These are phyloP conservation scores for Ceratocystis albifundus DNA, from an alignment of 2,329 filamentous ascomycete species.

Conservation along the genomic window DNA sequence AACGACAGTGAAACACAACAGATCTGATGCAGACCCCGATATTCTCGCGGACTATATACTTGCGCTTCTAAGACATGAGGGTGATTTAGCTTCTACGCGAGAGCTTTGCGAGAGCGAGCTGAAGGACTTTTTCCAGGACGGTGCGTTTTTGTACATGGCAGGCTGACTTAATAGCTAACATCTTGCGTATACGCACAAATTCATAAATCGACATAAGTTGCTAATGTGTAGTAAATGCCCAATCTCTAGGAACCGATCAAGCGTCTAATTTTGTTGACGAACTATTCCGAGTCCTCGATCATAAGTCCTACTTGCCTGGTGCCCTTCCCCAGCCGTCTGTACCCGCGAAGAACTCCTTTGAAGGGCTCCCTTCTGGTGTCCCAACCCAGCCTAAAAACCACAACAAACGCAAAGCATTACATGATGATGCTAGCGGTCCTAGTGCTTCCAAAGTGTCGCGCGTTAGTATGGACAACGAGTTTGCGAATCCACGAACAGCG, in stretches of 20 bases:
- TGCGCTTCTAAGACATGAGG: slow-evolving; percentile 55
- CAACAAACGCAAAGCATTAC: slow-evolving; percentile 13
- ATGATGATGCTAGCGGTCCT: background rate
- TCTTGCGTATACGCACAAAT: background rate
- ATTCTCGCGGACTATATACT: slow-evolving; percentile 79
- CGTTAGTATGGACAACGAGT: background rate
- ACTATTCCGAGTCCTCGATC: slow-evolving; percentile 48
- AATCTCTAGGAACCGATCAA: slow-evolving; percentile 4
- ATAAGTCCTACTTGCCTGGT: slow-evolving; percentile 44
- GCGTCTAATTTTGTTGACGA: slow-evolving; percentile 37
- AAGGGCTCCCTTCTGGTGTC: background rate
- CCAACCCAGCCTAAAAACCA: slow-evolving; percentile 19
- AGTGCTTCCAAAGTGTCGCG: slow-evolving; percentile 13
- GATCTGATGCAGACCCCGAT: slow-evolving; percentile 68
- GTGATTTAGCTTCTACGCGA: slow-evolving; percentile 51
- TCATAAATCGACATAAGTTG: background rate
- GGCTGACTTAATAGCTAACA: slow-evolving; percentile 32
- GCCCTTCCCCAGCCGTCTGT: slow-evolving; percentile 31
- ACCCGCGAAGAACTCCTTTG: background rate
- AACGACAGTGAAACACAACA: slow-evolving; percentile 28
- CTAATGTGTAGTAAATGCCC: slow-evolving; percentile 17
- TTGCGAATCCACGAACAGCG: slow-evolving; percentile 6
- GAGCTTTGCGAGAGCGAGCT: slow-evolving; percentile 60
- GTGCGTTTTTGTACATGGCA: slow-evolving; percentile 27
- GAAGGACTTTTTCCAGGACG: slow-evolving; percentile 61